These are phyloP conservation scores for Pseudogymnoascus sp. DNA, from an alignment of 2,329 filamentous ascomycete genomes.

Conservation along the genomic window DNA sequence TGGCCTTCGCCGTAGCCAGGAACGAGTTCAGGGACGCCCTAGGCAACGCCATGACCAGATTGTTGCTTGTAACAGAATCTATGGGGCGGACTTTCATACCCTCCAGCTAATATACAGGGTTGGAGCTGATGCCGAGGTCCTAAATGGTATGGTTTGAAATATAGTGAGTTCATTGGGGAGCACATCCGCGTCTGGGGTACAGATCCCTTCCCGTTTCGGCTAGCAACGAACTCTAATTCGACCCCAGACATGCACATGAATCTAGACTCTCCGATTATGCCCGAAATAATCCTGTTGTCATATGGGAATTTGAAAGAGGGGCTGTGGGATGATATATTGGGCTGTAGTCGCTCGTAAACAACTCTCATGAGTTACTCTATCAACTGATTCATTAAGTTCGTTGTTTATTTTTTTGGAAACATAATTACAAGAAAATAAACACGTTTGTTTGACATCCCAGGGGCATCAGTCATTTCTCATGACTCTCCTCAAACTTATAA, in stretches of 20 bases:
- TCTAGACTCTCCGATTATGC: constrained; percentile 8
- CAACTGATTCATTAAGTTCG: neutral
- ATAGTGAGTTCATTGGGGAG: constrained; percentile 8
- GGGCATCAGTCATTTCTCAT: constrained; percentile 1
- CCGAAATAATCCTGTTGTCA: neutral
- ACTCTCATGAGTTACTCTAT: neutral
- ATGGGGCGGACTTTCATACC: constrained; percentile 5
- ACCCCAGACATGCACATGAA: constrained; percentile 1
- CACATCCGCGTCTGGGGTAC: constrained; percentile 4
- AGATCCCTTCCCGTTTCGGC: constrained; percentile 2
- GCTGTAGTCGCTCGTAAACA: neutral
- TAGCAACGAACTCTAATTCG: constrained; percentile 3
- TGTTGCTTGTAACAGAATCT: neutral
- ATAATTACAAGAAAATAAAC: neutral
- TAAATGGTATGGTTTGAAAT: constrained; percentile 8
- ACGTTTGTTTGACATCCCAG: neutral
- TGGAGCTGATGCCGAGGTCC: neutral
- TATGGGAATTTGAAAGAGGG: constrained; percentile 6
- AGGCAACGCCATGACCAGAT: constrained; percentile 23
- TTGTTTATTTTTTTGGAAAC: neutral
- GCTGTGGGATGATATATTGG: constrained; percentile 9
- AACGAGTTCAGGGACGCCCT: constrained; percentile 42
- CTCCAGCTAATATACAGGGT: constrained; percentile 2
- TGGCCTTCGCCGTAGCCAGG: constrained; percentile 42
- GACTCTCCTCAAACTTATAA: neutral